A percentile compares a stretch with the other conserved stretches of the same genome.
These are phyloP conservation scores for Aspergillus novoparasiticus DNA, from an alignment of 2,329 filamentous ascomycete species.

Conservation along the genomic window DNA sequence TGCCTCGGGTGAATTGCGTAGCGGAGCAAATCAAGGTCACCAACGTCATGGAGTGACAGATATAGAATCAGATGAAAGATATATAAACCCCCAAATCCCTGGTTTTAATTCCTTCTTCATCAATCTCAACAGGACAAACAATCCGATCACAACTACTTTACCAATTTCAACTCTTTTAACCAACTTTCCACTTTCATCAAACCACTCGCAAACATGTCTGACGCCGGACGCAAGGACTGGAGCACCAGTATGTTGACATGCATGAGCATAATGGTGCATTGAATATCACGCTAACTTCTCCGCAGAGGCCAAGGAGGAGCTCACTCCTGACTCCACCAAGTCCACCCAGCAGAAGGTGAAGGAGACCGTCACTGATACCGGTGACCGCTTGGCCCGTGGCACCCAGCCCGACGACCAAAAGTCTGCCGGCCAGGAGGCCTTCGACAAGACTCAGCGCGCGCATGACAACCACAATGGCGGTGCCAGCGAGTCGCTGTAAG, in stretches of 20 bases:
- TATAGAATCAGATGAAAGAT: constrained; percentile 7
- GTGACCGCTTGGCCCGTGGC: constrained; percentile 61
- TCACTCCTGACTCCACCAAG: constrained; percentile 63
- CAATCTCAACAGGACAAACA: constrained; percentile 11
- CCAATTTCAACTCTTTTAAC: background rate
- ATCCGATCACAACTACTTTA: background rate
- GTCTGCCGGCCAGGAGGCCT: constrained; percentile 58
- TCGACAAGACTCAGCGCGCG: constrained; percentile 53
- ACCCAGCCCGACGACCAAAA: constrained; percentile 57
- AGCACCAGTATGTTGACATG: constrained; percentile 45
- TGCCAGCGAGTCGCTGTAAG: constrained; percentile 44
- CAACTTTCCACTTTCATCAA: constrained; percentile 8
- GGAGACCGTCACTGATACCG: constrained; percentile 58
- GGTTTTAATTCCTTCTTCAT: constrained; percentile 6
- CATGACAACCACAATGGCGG: constrained; percentile 52
- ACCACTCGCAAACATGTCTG: constrained; percentile 56
- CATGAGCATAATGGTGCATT: background rate
- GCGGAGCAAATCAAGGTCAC: background rate
- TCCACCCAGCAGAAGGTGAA: constrained; percentile 62
- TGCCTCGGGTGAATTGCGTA: constrained; percentile 4
- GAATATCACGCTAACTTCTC: constrained; percentile 24
- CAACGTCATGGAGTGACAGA: constrained; percentile 23
- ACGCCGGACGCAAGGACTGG: constrained; percentile 64
- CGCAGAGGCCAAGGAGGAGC: constrained; percentile 57
- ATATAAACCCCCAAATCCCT: constrained; percentile 25